Conservation (phyloP, 352 stramenopile genomes). For the Globisporangium viniferum region DNA sequence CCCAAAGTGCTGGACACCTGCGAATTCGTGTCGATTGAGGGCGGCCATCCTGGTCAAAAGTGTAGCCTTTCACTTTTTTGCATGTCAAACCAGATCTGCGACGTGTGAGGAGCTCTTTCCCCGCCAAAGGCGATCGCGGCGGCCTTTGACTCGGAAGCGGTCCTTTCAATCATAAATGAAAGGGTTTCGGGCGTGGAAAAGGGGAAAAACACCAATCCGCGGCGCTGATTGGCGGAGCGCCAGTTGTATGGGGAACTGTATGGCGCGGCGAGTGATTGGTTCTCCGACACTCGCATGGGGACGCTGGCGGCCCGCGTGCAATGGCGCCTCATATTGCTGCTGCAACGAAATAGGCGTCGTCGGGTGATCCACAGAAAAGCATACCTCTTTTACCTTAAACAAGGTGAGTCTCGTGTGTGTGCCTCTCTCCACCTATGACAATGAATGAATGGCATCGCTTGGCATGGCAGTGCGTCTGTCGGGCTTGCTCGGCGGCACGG, state of each 20-base stretch:
- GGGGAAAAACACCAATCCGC: constrained; percentile 6
- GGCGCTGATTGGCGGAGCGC: constrained; percentile 37
- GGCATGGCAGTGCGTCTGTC: not conserved
- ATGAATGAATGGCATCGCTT: not conserved
- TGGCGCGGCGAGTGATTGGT: constrained; percentile 70
- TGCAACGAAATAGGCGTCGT: constrained; percentile 70
- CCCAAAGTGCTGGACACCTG: no score
- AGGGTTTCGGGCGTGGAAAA: constrained; percentile 5
- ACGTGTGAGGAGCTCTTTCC: constrained; percentile 9
- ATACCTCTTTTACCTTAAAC: constrained; percentile 88
- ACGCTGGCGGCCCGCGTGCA: not conserved
- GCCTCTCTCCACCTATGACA: not conserved
- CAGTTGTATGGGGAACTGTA: constrained; percentile 49
- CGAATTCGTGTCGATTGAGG: not conserved
- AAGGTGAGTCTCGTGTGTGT: constrained; percentile 51
- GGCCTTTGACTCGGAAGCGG: not conserved
- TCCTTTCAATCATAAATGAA: not conserved
- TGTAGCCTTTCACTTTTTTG: not conserved
- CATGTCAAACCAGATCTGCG: constrained; percentile 13
- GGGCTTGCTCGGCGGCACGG: not conserved
- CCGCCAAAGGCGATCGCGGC: constrained; percentile 2
- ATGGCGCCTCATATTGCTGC: constrained; percentile 14
- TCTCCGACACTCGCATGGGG: constrained; percentile 48
- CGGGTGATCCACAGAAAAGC: constrained; percentile 42
- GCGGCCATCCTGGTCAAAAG: not conserved